phyloP scores from a whole-genome alignment of 441 rosid genomes.

The Populus hybrid region DNA sequence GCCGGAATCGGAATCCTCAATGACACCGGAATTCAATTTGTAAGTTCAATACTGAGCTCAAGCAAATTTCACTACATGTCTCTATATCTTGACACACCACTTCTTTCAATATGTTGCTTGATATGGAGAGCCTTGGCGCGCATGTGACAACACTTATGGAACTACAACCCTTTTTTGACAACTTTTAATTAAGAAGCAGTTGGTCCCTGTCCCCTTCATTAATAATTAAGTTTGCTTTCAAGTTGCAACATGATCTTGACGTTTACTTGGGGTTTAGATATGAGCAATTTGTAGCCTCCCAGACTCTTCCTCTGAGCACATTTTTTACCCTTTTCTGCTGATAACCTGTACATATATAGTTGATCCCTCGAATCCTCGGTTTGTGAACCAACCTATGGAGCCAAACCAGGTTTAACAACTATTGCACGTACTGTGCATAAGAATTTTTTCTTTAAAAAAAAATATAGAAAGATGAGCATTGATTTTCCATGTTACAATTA shows the following conservation, averaged over 20 bases:
- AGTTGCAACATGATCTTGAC: neutral
- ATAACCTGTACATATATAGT: neutral
- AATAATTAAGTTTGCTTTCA: neutral
- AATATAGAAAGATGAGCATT: neutral
- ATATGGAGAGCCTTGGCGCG: too few species aligned
- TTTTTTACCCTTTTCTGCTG: neutral
- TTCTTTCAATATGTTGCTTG: too few species aligned
- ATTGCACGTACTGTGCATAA: neutral
- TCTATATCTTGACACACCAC: too few species aligned
- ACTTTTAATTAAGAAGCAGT: neutral
- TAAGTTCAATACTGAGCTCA: slow-evolving; percentile 24
- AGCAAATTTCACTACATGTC: neutral
- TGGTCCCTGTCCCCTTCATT: neutral
- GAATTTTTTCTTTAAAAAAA: too few species aligned
- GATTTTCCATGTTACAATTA: neutral
- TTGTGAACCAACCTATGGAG: neutral
- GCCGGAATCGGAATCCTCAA: slow-evolving; percentile 91
- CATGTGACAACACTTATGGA: neutral
- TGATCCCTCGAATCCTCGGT: neutral
- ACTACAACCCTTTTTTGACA: neutral
- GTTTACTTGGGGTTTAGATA: neutral
- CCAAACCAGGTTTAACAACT: neutral
- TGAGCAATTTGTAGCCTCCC: neutral
- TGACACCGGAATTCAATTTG: slow-evolving; percentile 84
- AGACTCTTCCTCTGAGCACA: neutral